Conservation (phyloP, 202 grass and related monocot genomes). For the Cymbopogon flexuosus region DNA sequence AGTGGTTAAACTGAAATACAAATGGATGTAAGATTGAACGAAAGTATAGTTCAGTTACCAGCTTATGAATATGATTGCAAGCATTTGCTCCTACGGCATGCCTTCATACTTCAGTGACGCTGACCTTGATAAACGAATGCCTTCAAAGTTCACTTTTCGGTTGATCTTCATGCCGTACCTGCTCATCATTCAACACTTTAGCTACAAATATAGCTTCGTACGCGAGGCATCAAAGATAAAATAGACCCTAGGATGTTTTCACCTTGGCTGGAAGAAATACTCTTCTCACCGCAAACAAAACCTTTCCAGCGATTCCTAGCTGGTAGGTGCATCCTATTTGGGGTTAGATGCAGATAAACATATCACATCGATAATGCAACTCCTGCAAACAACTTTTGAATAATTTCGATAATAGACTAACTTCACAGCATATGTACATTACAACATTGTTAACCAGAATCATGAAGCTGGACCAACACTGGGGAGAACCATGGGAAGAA, state of each 20-base stretch:
- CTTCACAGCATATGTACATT: slow-evolving; percentile 27
- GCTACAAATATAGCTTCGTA: no score
- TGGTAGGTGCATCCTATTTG: neutral
- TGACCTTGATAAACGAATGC: neutral
- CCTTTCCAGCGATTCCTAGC: neutral
- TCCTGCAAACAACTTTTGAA: neutral
- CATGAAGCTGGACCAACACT: neutral
- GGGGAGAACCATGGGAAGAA: neutral
- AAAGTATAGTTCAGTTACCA: slow-evolving; percentile 4
- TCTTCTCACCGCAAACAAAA: neutral
- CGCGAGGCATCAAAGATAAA: neutral
- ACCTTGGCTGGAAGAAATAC: neutral
- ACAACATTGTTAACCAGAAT: neutral
- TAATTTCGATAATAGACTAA: neutral
- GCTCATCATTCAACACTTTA: no score
- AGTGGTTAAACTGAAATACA: slow-evolving; percentile 26
- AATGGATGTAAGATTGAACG: slow-evolving; percentile 7
- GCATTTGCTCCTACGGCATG: neutral
- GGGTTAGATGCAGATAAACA: neutral
- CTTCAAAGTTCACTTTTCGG: neutral
- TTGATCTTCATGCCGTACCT: no score
- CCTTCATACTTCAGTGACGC: neutral
- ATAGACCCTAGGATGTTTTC: neutral
- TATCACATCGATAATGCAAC: neutral
- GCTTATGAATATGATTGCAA: neutral